Evolutionary conservation across 805 yeast genomes (phyloP).

Genomic region (Candida argentea): DNA sequence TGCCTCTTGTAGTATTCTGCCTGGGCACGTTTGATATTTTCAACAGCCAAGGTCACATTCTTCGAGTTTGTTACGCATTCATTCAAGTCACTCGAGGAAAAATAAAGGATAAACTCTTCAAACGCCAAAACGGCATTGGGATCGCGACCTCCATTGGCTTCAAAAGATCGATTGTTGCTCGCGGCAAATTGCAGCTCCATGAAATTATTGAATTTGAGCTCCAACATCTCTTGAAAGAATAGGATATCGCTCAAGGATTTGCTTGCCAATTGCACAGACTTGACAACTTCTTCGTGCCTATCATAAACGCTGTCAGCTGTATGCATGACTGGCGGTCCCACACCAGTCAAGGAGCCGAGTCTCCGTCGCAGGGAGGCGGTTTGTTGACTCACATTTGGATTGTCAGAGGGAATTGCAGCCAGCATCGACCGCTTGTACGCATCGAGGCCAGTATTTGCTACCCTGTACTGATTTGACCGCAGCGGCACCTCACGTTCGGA

Average conservation of each 20-base stretch:
- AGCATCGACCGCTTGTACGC: too few relatives aligned
- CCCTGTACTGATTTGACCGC: too few relatives aligned
- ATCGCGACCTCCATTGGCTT: not conserved
- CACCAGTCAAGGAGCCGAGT: too few relatives aligned
- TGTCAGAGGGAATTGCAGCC: too few relatives aligned
- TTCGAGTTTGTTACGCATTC: not conserved
- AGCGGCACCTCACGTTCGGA: too few relatives aligned
- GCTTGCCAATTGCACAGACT: not conserved
- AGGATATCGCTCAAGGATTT: not conserved
- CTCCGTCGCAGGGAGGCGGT: too few relatives aligned
- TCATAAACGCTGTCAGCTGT: too few relatives aligned
- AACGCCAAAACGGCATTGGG: not conserved
- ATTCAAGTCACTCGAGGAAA: not conserved
- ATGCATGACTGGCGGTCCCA: too few relatives aligned
- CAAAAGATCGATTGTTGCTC: too few relatives aligned
- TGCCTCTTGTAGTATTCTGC: not conserved
- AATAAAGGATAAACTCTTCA: not conserved
- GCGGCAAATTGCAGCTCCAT: not conserved
- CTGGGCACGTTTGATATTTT: not conserved
- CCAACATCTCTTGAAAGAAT: not conserved
- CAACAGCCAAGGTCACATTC: not conserved
- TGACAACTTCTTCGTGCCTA: not conserved
- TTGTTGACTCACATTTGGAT: too few relatives aligned
- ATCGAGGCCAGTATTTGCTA: too few relatives aligned
- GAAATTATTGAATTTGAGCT: not conserved